phyloP scores from a whole-genome alignment of 192 early-diverging fungal genomes.

The Nowakowskiella sp. region DNA sequence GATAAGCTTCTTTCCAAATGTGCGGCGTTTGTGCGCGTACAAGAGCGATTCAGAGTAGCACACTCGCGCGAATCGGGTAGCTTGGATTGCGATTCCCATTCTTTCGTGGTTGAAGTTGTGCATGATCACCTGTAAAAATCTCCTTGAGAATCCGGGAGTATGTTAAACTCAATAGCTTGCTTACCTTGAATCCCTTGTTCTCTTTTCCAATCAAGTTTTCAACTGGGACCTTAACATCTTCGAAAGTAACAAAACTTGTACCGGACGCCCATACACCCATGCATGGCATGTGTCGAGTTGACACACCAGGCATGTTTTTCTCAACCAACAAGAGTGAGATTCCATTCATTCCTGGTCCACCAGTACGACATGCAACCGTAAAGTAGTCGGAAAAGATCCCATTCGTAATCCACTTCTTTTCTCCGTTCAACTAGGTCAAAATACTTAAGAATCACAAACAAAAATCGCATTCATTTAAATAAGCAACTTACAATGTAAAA shows the following conservation, averaged over 20 bases:
- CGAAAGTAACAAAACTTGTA: slow-evolving; percentile 57
- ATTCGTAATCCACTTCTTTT: slow-evolving; percentile 66
- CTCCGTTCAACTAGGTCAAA: slow-evolving; percentile 49
- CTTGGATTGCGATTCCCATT: slow-evolving; percentile 72
- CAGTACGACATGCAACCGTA: slow-evolving; percentile 71
- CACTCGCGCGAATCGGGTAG: slow-evolving; percentile 77
- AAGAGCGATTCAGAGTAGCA: slow-evolving; percentile 76
- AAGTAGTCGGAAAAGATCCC: slow-evolving; percentile 79
- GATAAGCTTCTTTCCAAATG: slow-evolving; percentile 78
- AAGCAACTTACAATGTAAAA: slow-evolving; percentile 44
- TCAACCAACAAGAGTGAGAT: slow-evolving; percentile 69
- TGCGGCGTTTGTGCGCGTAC: slow-evolving; percentile 77
- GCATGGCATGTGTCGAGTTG: slow-evolving; percentile 76
- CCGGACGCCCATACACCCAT: slow-evolving; percentile 76
- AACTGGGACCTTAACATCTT: slow-evolving; percentile 80
- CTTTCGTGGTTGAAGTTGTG: slow-evolving; percentile 47
- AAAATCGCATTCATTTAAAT: background rate
- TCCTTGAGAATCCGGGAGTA: too few relatives aligned
- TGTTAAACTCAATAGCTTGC: slow-evolving; percentile 26
- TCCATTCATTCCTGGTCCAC: slow-evolving; percentile 68
- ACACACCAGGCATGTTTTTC: slow-evolving; percentile 61
- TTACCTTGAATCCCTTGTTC: slow-evolving; percentile 75
- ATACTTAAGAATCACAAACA: background rate
- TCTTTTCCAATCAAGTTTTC: slow-evolving; percentile 77
- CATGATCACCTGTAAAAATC: slow-evolving; percentile 60